Percentiles rank a stretch among this genome's conserved stretches.
Evolutionary conservation across 345 rosid genomes (phyloP).

Genomic region (Angophora floribunda): DNA sequence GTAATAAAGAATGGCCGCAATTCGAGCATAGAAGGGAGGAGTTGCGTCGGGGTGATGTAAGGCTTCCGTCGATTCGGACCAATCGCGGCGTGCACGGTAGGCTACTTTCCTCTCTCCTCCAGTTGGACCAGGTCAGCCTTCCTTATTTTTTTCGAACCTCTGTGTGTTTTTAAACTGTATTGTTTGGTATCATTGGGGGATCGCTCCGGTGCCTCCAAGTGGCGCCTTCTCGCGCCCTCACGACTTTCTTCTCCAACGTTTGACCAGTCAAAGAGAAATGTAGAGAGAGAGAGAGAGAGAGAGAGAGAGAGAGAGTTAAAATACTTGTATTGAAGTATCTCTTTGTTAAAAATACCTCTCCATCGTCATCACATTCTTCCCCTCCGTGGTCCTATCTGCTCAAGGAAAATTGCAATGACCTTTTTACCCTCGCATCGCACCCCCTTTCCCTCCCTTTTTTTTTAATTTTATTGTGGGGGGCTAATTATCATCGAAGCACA

Average conservation of each 20-base stretch:
- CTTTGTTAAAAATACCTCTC: background rate
- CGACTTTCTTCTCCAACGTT: background rate
- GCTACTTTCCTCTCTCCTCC: background rate
- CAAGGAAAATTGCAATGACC: background rate
- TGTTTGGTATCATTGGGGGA: slow-evolving; percentile 10
- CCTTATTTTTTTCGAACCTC: background rate
- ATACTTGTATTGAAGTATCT: background rate
- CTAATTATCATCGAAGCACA: background rate
- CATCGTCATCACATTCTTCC: background rate
- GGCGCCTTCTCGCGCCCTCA: slow-evolving; percentile 9
- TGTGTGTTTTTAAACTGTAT: slow-evolving; percentile 1
- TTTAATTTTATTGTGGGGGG: rapidly evolving
- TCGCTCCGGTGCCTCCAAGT: slow-evolving; percentile 30
- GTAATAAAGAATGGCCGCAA: no score
- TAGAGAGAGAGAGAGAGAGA: background rate
- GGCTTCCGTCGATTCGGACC: background rate
- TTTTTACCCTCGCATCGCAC: background rate
- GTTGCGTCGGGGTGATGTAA: background rate
- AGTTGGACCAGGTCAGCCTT: background rate
- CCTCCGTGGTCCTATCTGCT: background rate
- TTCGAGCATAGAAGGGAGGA: background rate
- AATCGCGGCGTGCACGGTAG: background rate
- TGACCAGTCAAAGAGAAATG: slow-evolving; percentile 15
- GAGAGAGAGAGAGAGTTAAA: background rate
- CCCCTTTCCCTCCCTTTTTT: background rate